These are phyloP conservation scores for Diversispora epigaea DNA, from an alignment of 192 early-diverging fungal genomes.

Conservation along the genomic window DNA sequence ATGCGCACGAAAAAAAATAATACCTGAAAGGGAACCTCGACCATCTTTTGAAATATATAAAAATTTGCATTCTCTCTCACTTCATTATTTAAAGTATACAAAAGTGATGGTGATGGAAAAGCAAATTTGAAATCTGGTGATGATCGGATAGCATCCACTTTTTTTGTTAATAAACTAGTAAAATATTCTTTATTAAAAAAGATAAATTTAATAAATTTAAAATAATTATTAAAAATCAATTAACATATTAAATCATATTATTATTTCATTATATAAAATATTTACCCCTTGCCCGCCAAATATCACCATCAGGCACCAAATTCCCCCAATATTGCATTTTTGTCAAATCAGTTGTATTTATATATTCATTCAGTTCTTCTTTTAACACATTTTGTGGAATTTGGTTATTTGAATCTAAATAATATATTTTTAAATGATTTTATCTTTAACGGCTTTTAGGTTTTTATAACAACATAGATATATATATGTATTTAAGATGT, in stretches of 20 bases:
- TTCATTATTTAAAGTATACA: constrained; percentile 11
- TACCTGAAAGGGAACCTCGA: constrained; percentile 65
- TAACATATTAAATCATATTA: neutral
- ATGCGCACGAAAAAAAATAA: neutral
- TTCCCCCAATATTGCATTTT: constrained; percentile 43
- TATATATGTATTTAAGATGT: too few species aligned
- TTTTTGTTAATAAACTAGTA: neutral
- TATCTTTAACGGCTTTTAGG: too few species aligned
- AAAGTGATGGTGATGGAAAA: neutral
- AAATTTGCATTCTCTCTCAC: constrained; percentile 46
- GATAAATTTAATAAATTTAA: neutral
- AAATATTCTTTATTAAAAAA: neutral
- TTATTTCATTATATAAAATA: neutral
- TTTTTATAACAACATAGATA: too few species aligned
- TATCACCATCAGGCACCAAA: constrained; percentile 37
- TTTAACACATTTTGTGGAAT: neutral
- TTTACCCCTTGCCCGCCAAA: constrained; percentile 66
- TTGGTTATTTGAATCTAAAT: constrained; percentile 7
- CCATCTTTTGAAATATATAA: constrained; percentile 62
- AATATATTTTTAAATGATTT: neutral
- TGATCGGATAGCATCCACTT: neutral
- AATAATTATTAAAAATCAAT: neutral
- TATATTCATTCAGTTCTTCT: neutral
- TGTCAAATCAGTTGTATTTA: constrained; percentile 30
- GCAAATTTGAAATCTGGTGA: neutral